phyloP scores from a whole-genome alignment of 2,329 filamentous ascomycete species.

The Penicillium oxalicum region DNA sequence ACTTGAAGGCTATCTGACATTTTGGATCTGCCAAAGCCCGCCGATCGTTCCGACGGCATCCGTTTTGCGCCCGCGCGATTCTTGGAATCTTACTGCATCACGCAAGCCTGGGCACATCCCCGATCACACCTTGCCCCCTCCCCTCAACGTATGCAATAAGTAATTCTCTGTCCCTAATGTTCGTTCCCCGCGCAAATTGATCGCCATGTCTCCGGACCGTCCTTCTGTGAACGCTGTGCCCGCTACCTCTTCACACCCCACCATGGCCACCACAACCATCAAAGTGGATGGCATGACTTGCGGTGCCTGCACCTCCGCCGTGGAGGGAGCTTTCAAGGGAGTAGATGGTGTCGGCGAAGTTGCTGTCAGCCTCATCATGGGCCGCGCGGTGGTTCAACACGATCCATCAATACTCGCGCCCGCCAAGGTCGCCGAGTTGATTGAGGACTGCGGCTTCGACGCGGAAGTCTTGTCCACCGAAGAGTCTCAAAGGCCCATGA shows the following conservation, averaged over 20 bases:
- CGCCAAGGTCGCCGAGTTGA: slow-evolving; percentile 72
- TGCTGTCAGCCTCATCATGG: slow-evolving; percentile 89
- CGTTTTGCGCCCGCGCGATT: slow-evolving; percentile 15
- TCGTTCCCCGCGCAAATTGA: slow-evolving; percentile 4
- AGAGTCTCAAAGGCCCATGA: slow-evolving; percentile 38
- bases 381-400: slow-evolving; percentile 90
- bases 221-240: slow-evolving; percentile 15
- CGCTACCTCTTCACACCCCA: slow-evolving; percentile 30
- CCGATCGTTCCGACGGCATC: slow-evolving; percentile 19
- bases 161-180: slow-evolving; percentile 11
- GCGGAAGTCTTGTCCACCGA: slow-evolving; percentile 82
- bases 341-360: slow-evolving; percentile 77
- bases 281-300: slow-evolving; percentile 84
- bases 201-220: slow-evolving; percentile 16
- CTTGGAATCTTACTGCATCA: neutral
- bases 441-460: slow-evolving; percentile 89
- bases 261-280: slow-evolving; percentile 83
- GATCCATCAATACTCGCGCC: slow-evolving; percentile 68
- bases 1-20: too few relatives aligned
- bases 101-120: neutral
- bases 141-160: slow-evolving; percentile 5
- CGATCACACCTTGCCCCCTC: neutral
- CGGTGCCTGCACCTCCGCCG: slow-evolving; percentile 90
- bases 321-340: slow-evolving; percentile 82
- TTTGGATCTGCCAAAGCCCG: too few relatives aligned